Conservation (phyloP, 176 grass and related monocot species). For the Oryza meyeriana region DNA sequence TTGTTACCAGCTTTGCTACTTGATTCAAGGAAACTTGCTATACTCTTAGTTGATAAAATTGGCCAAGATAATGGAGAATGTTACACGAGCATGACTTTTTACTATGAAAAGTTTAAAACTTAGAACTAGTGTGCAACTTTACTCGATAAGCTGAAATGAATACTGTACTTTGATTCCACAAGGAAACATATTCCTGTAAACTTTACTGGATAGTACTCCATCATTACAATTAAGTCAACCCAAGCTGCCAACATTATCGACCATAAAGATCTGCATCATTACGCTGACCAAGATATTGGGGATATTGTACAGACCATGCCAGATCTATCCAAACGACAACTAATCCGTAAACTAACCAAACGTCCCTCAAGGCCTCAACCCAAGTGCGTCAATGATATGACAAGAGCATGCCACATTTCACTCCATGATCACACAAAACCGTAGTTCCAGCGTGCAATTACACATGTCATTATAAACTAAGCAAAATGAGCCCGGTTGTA, state of each 20-base stretch:
- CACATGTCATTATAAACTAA: not conserved
- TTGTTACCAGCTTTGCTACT: not conserved
- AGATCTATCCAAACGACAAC: conserved; percentile 17
- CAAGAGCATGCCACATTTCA: not conserved
- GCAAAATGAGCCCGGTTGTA: not conserved
- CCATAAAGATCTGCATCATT: not conserved
- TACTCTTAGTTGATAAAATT: not conserved
- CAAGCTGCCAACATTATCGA: not conserved
- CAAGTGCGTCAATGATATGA: not conserved
- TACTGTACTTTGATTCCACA: not conserved
- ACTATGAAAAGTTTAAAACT: not conserved
- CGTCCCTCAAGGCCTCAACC: not conserved
- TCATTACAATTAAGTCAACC: conserved; percentile 9
- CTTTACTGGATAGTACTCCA: not conserved
- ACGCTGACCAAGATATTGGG: not conserved
- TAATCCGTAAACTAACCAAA: not conserved
- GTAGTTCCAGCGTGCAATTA: not conserved
- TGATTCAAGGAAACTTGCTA: not conserved
- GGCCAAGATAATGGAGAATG: not conserved
- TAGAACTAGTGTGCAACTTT: not conserved
- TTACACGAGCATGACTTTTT: not conserved
- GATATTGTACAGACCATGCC: not conserved
- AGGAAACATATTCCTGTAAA: not conserved
- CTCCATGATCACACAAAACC: not conserved
- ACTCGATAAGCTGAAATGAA: not conserved